phyloP scores from a whole-genome alignment of 768 basidiomycete species.

The Mycena amicta region DNA sequence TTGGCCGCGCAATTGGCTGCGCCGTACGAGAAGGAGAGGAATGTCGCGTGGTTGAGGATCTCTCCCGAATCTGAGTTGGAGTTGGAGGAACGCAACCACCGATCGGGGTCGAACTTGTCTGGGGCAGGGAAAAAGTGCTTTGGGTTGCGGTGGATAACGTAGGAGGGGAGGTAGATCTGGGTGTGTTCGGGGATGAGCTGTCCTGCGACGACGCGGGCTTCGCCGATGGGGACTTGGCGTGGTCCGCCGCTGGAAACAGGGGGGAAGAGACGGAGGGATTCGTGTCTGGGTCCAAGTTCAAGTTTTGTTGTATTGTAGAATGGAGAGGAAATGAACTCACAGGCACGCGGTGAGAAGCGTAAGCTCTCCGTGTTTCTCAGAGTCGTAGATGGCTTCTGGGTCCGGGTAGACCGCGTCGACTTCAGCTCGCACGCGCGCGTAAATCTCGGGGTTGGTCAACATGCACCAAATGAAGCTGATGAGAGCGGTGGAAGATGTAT shows the following conservation, averaged over 20 bases:
- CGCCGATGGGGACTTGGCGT: constrained; percentile 34
- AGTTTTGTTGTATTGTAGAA: background rate
- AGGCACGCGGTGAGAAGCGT: background rate
- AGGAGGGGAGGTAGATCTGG: constrained; percentile 34
- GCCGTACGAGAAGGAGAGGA: constrained; percentile 45
- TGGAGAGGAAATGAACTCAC: background rate
- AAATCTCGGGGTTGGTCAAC: background rate
- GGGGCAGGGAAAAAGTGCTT: constrained; percentile 43
- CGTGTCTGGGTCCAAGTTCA: constrained; percentile 33
- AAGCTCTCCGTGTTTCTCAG: background rate
- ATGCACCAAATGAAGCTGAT: background rate
- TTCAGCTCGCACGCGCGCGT: background rate
- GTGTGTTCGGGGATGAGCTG: constrained; percentile 43
- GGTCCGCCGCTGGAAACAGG: constrained; percentile 31
- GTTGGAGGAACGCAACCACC: constrained; percentile 35
- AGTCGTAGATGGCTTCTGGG: background rate
- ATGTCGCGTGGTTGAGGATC: constrained; percentile 33
- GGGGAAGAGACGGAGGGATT: constrained; percentile 42
- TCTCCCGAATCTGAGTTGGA: background rate
- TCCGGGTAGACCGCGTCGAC: background rate
- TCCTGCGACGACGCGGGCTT: constrained; percentile 24
- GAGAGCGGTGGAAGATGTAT: background rate
- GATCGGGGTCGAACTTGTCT: constrained; percentile 44
- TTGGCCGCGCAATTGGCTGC: constrained; percentile 46
- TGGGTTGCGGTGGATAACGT: constrained; percentile 41